These are phyloP conservation scores for Samsoniella hepiali DNA, from an alignment of 2,329 filamentous ascomycete genomes.

Conservation along the genomic window DNA sequence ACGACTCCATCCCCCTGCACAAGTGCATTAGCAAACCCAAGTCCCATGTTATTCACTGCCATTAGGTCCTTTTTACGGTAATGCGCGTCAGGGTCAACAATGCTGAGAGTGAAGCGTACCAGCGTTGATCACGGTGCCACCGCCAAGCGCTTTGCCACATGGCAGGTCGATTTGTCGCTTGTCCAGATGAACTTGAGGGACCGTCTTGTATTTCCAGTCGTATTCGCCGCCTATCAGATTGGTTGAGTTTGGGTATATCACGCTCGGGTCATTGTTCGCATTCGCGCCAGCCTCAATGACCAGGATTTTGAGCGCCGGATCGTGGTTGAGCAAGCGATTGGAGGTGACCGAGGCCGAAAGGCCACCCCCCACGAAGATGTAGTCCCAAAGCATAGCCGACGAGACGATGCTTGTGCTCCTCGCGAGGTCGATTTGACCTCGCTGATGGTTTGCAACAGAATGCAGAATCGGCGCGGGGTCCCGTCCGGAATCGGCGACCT, in stretches of 20 bases:
- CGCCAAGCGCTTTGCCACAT: slow-evolving; percentile 38
- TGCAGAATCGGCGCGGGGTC: background rate
- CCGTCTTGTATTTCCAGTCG: slow-evolving; percentile 34
- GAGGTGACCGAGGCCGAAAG: slow-evolving; percentile 36
- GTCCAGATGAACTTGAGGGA: slow-evolving; percentile 28
- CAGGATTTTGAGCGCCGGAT: slow-evolving; percentile 32
- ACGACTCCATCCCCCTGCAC: slow-evolving; percentile 37
- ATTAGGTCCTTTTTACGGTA: too few relatives aligned
- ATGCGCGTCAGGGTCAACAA: background rate
- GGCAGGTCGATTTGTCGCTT: slow-evolving; percentile 25
- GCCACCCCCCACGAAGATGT: slow-evolving; percentile 38
- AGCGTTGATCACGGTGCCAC: slow-evolving; percentile 37
- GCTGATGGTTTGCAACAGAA: background rate
- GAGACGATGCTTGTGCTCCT: background rate
- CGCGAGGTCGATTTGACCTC: background rate
- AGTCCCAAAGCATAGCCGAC: slow-evolving; percentile 27
- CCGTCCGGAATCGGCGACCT: background rate
- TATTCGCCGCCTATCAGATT: slow-evolving; percentile 29
- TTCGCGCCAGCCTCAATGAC: slow-evolving; percentile 38
- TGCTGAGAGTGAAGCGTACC: slow-evolving; percentile 19
- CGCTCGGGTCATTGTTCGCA: slow-evolving; percentile 26
- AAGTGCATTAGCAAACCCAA: background rate
- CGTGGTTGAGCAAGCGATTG: slow-evolving; percentile 29
- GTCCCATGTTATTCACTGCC: background rate
- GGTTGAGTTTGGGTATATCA: slow-evolving; percentile 28